Percentiles rank a stretch among this genome's conserved stretches.
These are phyloP conservation scores for Trichoderma sp. DNA, from an alignment of 2,329 filamentous ascomycete genomes.

Conservation along the genomic window DNA sequence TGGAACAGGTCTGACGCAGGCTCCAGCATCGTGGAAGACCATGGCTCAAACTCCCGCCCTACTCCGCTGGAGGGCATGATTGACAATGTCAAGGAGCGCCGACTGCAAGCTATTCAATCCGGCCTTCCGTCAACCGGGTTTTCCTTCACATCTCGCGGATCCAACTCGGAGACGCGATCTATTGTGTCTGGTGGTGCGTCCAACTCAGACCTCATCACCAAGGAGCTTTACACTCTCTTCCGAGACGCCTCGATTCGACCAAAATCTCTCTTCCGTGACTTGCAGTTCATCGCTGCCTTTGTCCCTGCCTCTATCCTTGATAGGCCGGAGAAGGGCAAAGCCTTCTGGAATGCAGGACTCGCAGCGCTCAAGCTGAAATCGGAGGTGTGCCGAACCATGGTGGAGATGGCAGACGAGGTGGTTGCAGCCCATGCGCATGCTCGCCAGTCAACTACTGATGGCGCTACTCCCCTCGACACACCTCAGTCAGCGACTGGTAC, in stretches of 20 bases:
- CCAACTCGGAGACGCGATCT: constrained; percentile 51
- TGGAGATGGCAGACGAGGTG: constrained; percentile 60
- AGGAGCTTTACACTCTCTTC: constrained; percentile 68
- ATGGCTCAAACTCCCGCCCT: constrained; percentile 38
- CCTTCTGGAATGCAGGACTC: constrained; percentile 87
- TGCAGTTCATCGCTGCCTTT: constrained; percentile 73
- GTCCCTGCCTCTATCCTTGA: constrained; percentile 63
- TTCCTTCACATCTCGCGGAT: constrained; percentile 37
- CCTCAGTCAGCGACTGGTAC: constrained; percentile 43
- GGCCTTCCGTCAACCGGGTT: constrained; percentile 32
- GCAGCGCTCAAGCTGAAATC: constrained; percentile 87
- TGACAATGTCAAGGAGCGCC: constrained; percentile 68
- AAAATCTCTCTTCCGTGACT: constrained; percentile 76
- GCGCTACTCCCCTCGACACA: constrained; percentile 30
- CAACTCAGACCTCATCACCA: constrained; percentile 66
- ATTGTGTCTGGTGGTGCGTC: constrained; percentile 51
- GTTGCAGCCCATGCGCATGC: constrained; percentile 64
- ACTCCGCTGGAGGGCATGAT: constrained; percentile 66
- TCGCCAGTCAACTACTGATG: constrained; percentile 49
- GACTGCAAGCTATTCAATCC: constrained; percentile 52
- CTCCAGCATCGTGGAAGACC: constrained; percentile 38
- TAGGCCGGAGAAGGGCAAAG: constrained; percentile 66
- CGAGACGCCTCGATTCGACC: constrained; percentile 69
- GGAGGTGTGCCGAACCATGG: constrained; percentile 80
- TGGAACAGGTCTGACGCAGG: constrained; percentile 42